Evolutionary conservation across 108 stramenopile genomes (phyloP).

Genomic region (Cyclostephanos tholiformis): DNA sequence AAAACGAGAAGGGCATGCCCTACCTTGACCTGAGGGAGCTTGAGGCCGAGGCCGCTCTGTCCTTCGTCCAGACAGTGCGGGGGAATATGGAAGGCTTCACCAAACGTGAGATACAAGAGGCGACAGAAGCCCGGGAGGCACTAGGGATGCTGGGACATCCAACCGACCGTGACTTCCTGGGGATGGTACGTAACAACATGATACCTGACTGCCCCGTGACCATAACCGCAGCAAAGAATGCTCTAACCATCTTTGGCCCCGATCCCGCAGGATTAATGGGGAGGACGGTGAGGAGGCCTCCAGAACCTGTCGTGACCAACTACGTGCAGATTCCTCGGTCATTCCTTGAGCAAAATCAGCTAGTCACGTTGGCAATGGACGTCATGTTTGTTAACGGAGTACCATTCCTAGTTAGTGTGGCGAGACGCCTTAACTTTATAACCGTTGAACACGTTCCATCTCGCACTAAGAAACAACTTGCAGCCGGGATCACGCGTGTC

Average conservation of each 20-base stretch:
- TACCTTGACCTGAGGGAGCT: background rate
- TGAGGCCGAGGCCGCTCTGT: background rate
- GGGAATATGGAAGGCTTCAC: conserved; percentile 17
- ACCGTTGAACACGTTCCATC: conserved; percentile 26
- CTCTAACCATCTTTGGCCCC: conserved; percentile 34
- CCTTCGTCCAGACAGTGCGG: background rate
- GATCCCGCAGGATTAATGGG: conserved; percentile 24
- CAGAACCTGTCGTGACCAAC: conserved; percentile 16
- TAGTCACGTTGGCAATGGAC: conserved; percentile 38
- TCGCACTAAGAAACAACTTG: conserved; percentile 13
- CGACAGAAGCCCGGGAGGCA: background rate
- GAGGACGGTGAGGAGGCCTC: conserved; percentile 25
- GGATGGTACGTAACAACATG: conserved; percentile 12
- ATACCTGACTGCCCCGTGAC: conserved; percentile 30
- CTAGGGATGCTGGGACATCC: conserved; percentile 17
- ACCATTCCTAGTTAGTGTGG: conserved; percentile 41
- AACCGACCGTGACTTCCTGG: conserved; percentile 1
- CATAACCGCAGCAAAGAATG: conserved; percentile 11
- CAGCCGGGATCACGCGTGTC: background rate
- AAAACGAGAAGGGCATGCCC: background rate
- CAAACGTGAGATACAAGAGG: conserved; percentile 6
- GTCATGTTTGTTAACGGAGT: conserved; percentile 49
- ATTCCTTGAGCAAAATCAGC: conserved; percentile 11
- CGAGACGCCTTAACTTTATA: conserved; percentile 26
- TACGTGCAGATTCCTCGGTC: conserved; percentile 19